These are phyloP conservation scores for Ceratobasidium papillatum DNA, from an alignment of 1,284 basidiomycete species.

Conservation along the genomic window DNA sequence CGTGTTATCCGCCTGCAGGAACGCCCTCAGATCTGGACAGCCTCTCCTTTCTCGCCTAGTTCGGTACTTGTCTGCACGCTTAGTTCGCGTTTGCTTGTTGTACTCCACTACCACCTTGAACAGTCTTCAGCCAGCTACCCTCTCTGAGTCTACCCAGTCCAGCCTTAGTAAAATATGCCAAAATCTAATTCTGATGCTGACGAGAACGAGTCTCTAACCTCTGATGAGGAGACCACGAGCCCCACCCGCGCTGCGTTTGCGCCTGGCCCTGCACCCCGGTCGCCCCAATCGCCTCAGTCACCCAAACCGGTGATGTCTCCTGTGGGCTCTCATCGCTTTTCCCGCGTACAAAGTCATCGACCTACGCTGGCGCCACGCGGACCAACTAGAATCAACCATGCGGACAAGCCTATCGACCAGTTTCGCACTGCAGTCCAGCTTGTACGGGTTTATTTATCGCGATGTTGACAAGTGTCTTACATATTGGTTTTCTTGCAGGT, in stretches of 20 bases:
- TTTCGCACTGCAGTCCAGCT: conserved; percentile 27
- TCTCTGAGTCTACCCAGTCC: not conserved
- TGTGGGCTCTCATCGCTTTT: not conserved
- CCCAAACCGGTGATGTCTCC: not conserved
- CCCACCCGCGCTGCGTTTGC: conserved; percentile 28
- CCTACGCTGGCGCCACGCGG: not conserved
- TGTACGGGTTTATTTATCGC: not conserved
- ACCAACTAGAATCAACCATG: conserved; percentile 1
- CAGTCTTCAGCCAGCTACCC: not conserved
- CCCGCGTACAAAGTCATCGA: conserved; percentile 15
- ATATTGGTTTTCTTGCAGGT: not conserved
- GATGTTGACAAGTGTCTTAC: not conserved
- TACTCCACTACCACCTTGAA: not conserved
- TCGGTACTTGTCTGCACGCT: not conserved
- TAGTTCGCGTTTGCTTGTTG: not conserved
- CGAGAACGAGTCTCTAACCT: conserved; percentile 39
- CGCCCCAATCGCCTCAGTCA: not conserved
- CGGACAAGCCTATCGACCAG: conserved; percentile 23
- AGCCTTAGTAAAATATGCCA: conserved; percentile 3
- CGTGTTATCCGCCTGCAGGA: conserved; percentile 13
- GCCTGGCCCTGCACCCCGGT: conserved; percentile 15
- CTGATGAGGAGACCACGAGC: conserved; percentile 28
- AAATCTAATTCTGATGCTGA: conserved; percentile 40
- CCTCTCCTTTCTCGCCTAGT: conserved; percentile 26
- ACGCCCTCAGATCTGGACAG: not conserved